Conservation (phyloP, 1,284 basidiomycete genomes). For the Chondrostereum purpureum region DNA sequence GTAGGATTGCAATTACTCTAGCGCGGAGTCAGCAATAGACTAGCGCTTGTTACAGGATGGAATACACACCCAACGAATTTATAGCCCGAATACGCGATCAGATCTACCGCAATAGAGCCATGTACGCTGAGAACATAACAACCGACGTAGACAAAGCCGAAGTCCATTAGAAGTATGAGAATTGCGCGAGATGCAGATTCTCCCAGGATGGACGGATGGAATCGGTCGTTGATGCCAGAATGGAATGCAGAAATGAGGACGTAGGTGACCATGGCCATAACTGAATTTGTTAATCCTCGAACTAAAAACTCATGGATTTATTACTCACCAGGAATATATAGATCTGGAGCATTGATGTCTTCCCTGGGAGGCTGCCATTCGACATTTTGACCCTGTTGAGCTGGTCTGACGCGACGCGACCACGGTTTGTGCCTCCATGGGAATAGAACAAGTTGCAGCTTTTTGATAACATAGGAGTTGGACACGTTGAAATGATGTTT, state of each 20-base stretch:
- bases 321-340: constrained; percentile 88
- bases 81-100: constrained; percentile 86
- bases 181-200: constrained; percentile 80
- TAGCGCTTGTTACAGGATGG: background rate
- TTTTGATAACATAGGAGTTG: constrained; percentile 91
- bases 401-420: constrained; percentile 58
- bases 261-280: constrained; percentile 96
- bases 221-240: constrained; percentile 77
- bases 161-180: constrained; percentile 78
- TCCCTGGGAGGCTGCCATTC: constrained; percentile 89
- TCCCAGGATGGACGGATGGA: constrained; percentile 89
- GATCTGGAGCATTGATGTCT: constrained; percentile 92
- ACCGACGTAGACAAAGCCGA: constrained; percentile 82
- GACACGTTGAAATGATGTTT: constrained; percentile 98
- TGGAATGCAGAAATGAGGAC: constrained; percentile 84
- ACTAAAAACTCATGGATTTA: background rate
- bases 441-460: constrained; percentile 87
- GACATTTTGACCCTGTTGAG: constrained; percentile 59
- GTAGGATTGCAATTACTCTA: constrained; percentile 69
- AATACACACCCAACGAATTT: constrained; percentile 86
- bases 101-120: constrained; percentile 66
- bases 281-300: constrained; percentile 32
- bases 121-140: constrained; percentile 88
- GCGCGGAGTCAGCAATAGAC: constrained; percentile 1
- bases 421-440: constrained; percentile 92